These are phyloP conservation scores for Tylopilus cervinicoccineus DNA, from an alignment of 768 basidiomycete species.

Conservation along the genomic window DNA sequence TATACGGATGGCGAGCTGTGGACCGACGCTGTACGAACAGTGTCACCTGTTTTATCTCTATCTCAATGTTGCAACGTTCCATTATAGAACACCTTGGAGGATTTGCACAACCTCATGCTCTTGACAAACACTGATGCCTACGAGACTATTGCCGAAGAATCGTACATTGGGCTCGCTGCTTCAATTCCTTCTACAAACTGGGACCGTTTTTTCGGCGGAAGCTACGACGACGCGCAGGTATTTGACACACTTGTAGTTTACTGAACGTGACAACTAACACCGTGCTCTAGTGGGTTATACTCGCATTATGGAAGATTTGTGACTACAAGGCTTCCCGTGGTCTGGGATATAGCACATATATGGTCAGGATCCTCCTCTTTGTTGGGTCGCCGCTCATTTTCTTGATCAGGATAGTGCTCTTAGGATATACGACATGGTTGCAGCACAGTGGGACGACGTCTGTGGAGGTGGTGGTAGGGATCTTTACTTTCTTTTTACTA, in stretches of 20 bases:
- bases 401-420: conserved; percentile 41
- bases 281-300: conserved; percentile 45
- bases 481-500: background rate
- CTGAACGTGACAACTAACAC: background rate
- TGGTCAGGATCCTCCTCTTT: conserved; percentile 16
- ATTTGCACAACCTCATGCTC: conserved; percentile 57
- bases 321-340: conserved; percentile 47
- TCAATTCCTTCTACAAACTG: conserved; percentile 40
- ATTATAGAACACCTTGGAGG: conserved; percentile 51
- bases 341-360: conserved; percentile 18
- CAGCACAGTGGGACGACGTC: conserved; percentile 45
- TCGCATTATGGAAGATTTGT: conserved; percentile 55
- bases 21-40: conserved; percentile 48
- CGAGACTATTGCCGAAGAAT: conserved; percentile 36
- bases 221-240: conserved; percentile 53
- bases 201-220: conserved; percentile 41
- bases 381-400: conserved; percentile 26
- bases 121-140: conserved; percentile 42
- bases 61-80: background rate
- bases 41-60: background rate
- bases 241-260: background rate
- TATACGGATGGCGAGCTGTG: conserved; percentile 51
- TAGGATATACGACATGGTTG: conserved; percentile 49
- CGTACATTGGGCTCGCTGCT: conserved; percentile 44
- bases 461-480: conserved; percentile 52